Conservation (phyloP, 139 green algal species). For the Volvox reticuliferus region DNA sequence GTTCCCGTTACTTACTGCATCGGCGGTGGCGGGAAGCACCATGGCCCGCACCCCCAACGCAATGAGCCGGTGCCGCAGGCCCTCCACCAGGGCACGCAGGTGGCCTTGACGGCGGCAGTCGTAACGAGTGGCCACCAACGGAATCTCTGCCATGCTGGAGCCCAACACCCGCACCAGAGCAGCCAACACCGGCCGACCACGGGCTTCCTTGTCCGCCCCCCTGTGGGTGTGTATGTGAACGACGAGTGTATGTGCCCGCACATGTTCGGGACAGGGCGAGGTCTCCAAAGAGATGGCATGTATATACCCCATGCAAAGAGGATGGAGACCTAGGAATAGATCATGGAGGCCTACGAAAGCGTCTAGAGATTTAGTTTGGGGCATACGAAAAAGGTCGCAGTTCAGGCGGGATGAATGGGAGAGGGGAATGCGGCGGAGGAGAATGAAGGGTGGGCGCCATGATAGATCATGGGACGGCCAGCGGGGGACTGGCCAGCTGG, state of each 20-base stretch:
- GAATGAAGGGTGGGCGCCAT: not conserved
- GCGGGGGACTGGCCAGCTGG: not conserved
- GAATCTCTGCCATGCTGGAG: constrained; percentile 85
- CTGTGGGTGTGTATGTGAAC: not conserved
- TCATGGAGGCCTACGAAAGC: too few relatives aligned
- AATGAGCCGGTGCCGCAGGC: constrained; percentile 38
- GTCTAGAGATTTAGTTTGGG: too few relatives aligned
- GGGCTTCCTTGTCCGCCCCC: constrained; percentile 36
- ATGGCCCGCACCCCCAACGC: constrained; percentile 65
- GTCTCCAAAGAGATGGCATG: too few relatives aligned
- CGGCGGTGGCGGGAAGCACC: constrained; percentile 51
- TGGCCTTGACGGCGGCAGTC: constrained; percentile 83
- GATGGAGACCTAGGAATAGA: too few relatives aligned
- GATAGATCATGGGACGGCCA: not conserved
- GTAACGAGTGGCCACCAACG: constrained; percentile 88
- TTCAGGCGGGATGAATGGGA: not conserved
- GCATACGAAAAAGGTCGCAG: too few relatives aligned
- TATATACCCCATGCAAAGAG: too few relatives aligned
- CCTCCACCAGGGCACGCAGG: constrained; percentile 74
- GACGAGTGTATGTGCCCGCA: too few relatives aligned
- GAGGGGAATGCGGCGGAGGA: not conserved
- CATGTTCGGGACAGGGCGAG: too few relatives aligned
- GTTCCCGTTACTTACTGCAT: constrained; percentile 29
- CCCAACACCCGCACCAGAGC: constrained; percentile 88
- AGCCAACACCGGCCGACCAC: constrained; percentile 77